Conservation (phyloP, 2,329 filamentous ascomycete genomes). For the Fusarium siculi region DNA sequence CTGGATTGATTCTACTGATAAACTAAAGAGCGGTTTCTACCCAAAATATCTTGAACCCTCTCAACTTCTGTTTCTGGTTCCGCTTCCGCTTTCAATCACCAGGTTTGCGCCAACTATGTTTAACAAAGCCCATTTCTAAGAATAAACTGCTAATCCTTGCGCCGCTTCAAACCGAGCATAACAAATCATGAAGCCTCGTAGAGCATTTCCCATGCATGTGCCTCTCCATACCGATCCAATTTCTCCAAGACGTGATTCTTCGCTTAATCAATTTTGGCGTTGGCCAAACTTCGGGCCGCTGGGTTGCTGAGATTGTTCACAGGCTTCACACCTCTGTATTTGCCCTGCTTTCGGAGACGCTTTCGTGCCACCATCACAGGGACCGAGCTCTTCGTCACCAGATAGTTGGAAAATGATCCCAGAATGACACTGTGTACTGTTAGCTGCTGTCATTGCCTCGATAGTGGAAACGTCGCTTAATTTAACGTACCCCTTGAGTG, state of each 20-base stretch:
- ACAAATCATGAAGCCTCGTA: conserved; percentile 20
- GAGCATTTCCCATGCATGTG: conserved; percentile 12
- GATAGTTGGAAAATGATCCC: conserved; percentile 96
- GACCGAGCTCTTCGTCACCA: conserved; percentile 95
- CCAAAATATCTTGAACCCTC: neutral
- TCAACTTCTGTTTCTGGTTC: neutral
- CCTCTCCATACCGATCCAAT: neutral
- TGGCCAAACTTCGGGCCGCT: conserved; percentile 71
- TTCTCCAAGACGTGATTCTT: neutral
- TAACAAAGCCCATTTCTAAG: neutral
- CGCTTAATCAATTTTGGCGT: conserved; percentile 78
- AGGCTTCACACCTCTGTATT: conserved; percentile 79
- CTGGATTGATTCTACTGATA: neutral
- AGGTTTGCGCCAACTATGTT: neutral
- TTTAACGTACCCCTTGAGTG: conserved; percentile 83
- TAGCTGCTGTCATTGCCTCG: conserved; percentile 37
- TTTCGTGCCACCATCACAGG: conserved; percentile 98
- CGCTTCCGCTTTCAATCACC: conserved; percentile 2
- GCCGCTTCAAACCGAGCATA: conserved; percentile 21
- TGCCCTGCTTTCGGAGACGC: conserved; percentile 85
- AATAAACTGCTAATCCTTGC: neutral
- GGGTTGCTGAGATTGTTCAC: conserved; percentile 85
- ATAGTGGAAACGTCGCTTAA: neutral
- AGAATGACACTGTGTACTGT: conserved; percentile 79
- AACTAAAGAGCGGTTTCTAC: conserved; percentile 18